Base-by-base conservation (phyloP, 306 rosid genomes). In the Gillenia trifoliata region DNA sequence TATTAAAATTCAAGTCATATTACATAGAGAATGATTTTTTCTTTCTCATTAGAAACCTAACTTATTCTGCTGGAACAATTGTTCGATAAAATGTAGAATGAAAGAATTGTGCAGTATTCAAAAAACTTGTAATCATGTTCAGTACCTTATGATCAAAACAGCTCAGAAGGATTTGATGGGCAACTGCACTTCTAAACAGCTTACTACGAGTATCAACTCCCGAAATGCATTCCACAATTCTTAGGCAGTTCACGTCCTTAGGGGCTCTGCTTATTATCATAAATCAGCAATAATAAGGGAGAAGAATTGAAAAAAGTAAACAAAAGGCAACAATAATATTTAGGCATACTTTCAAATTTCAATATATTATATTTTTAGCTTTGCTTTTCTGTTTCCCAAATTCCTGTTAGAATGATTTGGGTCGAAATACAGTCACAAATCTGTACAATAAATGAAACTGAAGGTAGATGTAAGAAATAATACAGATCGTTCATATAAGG, bases 141-240 rank as follows among this genome's bases (percentile, higher is more conserved):
- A 57, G 38, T 79, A 94, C 98, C 84, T 85, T 85, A 41, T 82
- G 26, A 71, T 69, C 80, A 79, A 88, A 88, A 88, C 78, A 85
- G 71, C 79, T 47, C 70, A 86, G 90, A 76, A 94, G 85, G 76
- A 79, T 82, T 78, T 91, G 91, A 87, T 87, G 75, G 73, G 98
- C 89, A 70, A 88, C 64, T 55, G 82, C 79, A 79, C 95, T 86
- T 82, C 87, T 85, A 57, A 94, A 90, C 70, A 87, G 92, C 78
- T 83, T 91, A 74, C 84, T 75, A 33, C 97, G 95, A 68, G 85
- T 54, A 66, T 81, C 75, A 13, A 59, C 83, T 76, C 83, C 87
- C 20, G 91, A 84, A 70, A 94, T 83, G 83, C 97, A 91, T 64
- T 91, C 97, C 65, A 91, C 89, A 55, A 89, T 68, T 75, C 88